phyloP scores from a whole-genome alignment of 805 yeast genomes.

The Cyberlindnera sargentensis region DNA sequence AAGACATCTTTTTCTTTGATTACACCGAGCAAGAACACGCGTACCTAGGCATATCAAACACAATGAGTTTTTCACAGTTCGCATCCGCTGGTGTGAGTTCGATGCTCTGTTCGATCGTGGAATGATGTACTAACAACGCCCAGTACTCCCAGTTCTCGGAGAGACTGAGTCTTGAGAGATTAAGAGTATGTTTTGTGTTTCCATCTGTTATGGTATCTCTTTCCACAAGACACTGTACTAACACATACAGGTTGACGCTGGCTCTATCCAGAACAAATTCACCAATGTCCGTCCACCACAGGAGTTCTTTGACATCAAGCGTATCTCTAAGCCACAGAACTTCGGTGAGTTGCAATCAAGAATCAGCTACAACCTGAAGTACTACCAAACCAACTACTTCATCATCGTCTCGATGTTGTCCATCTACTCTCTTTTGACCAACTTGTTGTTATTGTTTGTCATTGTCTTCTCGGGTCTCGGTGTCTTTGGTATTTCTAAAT shows the following conservation, averaged over 20 bases:
- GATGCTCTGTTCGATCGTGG: background rate
- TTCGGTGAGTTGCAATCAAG: constrained; percentile 87
- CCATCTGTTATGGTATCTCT: too few species aligned
- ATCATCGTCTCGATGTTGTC: constrained; percentile 65
- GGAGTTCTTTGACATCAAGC: constrained; percentile 88
- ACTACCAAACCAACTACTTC: constrained; percentile 83
- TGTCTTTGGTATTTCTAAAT: constrained; percentile 65
- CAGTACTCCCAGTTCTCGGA: constrained; percentile 39
- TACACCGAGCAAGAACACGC: too few species aligned
- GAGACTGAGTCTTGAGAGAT: constrained; percentile 41
- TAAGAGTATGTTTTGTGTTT: constrained; percentile 16
- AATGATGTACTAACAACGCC: constrained; percentile 8
- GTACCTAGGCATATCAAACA: background rate
- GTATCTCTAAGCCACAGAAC: constrained; percentile 85
- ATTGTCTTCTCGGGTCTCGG: constrained; percentile 69
- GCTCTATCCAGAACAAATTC: constrained; percentile 52
- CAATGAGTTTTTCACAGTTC: constrained; percentile 1
- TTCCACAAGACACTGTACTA: background rate
- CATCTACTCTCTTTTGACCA: constrained; percentile 82
- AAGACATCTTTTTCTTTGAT: too few species aligned
- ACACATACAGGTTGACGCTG: constrained; percentile 35
- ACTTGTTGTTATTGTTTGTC: constrained; percentile 78
- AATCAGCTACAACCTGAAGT: constrained; percentile 76
- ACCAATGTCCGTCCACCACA: constrained; percentile 80
- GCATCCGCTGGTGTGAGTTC: constrained; percentile 4